Base-by-base conservation (phyloP, 2,329 filamentous ascomycete genomes). In the Sarocladium oryzae region DNA sequence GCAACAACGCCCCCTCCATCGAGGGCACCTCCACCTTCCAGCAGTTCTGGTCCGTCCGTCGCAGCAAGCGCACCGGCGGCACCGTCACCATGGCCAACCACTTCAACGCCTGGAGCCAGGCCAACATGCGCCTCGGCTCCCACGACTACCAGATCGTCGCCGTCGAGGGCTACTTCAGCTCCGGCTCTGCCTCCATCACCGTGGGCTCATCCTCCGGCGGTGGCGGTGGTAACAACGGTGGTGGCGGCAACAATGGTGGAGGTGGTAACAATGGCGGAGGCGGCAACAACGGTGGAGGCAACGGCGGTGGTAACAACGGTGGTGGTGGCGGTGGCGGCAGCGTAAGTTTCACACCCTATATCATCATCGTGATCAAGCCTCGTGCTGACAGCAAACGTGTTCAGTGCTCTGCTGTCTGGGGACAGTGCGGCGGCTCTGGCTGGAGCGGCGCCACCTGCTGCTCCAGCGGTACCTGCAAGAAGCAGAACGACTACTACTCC, bases 131-230 rank as follows among this genome's bases (percentile, higher is more conserved):
- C 24, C 59, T 81, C 11, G 78, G 77, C 2, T 66, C 56, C 35
- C 67, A 71, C 56, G 66, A 80, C 61, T 81, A 81, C 61, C 70
- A 75, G 68, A 77, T 81, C 54, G 64, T 79, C 16, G 77, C 77
- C 13, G 75, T 73, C 1, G 77, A 80, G 63, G 77, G 75, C 2
- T 78, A 78, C 63, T 64, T 69, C 54, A 77, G 75, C 64, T 70
- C 66, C 53, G 76, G 77, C 1, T 68, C 63, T 50, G 68, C 76
- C 40, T 64, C 57, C 41, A 77, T 79, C 54, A 77, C 69, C 49
- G 73, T 77, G n/a, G 46, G 46, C 37, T 30, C 46, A 24, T 36
- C 30, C 21, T 32, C 24, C 26, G 46, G 46, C 6, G 46, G 46
- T 18, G 33, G 32, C 45, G 28, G 28, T 18, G 45, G 45, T 18